Evolutionary conservation across 257 asterid species (phyloP), one percentile per base, ranked within the genome.

Genomic region (Linaria vulgaris): DNA sequence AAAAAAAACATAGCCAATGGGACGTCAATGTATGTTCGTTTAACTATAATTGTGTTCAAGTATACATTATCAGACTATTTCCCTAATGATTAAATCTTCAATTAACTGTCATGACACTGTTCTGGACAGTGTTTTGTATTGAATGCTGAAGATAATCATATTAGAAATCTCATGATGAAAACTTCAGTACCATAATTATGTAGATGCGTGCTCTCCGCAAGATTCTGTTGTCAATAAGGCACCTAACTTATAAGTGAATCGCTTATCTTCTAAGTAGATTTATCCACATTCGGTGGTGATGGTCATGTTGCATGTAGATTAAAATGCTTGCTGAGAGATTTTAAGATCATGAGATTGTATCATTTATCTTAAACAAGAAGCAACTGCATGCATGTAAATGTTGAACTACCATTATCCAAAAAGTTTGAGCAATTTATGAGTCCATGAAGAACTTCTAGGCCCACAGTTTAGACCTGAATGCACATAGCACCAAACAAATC

Each of bases 1-100:
- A 53, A 34, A 61, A 61, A 58, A 64, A 45, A 53, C 16, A 48
- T 54, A 49, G 69, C 31, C 45, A 65, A 60, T 55, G 50, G 20
- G 44, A 46, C 52, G 47, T 13, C 44, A 39, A 10, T 20, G 59
- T 43, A 63, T 52, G 30, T 25, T 38, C 38, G 34, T 54, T 41
- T 52, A 39, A 53, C 47, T 41, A 67, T 34, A 20, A 49, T 45
- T 43, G 13, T 43, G 59, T 63, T 48, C 56, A 48, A 53, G 39
- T 62, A 61, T 37, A 37, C 19, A 50, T 22, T 53, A 64, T 7
- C 59, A 41, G 49, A 34, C 62, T 66, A 37, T 63, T 25, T 45
- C 22, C 58, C n/a, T 67, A 21, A 64, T 24, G 30, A 43, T 38
- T 16, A 11, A 61, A 25, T 67, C 64, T 62, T 55, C 53, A 50